Conservation (phyloP, 148 eudicot species). For the Euryodendron excelsum region DNA sequence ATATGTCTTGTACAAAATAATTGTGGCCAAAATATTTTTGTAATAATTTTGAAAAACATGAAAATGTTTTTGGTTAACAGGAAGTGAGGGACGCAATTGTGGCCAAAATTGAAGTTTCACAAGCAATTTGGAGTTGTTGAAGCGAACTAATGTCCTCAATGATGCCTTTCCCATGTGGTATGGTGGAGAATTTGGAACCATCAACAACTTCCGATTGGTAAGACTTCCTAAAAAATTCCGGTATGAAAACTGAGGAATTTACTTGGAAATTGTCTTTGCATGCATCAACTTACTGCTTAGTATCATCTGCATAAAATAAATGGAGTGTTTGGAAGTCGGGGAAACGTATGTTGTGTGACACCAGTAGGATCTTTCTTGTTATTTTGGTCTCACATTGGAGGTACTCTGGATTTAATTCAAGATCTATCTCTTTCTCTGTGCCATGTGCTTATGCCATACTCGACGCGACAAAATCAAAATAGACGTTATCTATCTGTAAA, state of each 20-base stretch:
- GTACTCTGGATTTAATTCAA: background rate
- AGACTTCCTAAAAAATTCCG: conserved; percentile 91
- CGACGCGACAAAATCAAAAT: too few relatives aligned
- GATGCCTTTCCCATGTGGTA: conserved; percentile 92
- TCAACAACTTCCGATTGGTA: conserved; percentile 95
- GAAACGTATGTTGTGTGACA: background rate
- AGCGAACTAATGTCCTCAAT: conserved; percentile 87
- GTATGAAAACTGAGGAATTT: conserved; percentile 31
- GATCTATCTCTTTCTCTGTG: background rate
- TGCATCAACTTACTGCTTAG: background rate
- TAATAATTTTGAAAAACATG: too few relatives aligned
- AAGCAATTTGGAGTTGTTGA: conserved; percentile 86
- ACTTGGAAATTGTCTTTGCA: background rate
- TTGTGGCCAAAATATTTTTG: too few relatives aligned
- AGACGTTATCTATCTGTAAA: too few relatives aligned
- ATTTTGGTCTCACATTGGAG: background rate
- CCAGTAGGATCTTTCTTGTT: background rate
- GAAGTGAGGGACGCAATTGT: conserved; percentile 93
- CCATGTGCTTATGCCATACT: background rate
- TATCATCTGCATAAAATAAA: background rate
- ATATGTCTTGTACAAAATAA: too few relatives aligned
- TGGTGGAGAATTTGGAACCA: conserved; percentile 96
- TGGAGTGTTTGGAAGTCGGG: background rate
- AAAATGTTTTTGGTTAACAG: conserved; percentile 32
- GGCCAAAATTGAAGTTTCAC: conserved; percentile 97